These are phyloP conservation scores for Novakomyces olei DNA, from an alignment of 805 yeast species.

Conservation along the genomic window DNA sequence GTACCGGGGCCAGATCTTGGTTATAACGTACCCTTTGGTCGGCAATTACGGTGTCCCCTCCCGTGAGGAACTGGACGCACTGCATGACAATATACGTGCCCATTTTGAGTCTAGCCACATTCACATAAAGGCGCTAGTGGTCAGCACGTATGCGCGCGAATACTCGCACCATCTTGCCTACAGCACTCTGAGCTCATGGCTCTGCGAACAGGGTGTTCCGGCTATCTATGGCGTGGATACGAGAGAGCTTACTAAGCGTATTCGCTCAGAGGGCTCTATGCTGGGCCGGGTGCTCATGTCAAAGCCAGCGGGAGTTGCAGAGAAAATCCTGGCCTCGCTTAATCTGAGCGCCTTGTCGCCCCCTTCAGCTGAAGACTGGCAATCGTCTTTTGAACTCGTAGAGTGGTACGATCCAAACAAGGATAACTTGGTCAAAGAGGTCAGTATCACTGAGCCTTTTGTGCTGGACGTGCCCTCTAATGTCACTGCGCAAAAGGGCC, in stretches of 20 bases:
- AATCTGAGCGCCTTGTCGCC: conserved; percentile 16
- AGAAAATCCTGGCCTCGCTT: conserved; percentile 10
- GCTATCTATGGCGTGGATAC: conserved; percentile 97
- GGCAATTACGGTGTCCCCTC: conserved; percentile 99
- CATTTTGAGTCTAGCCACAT: conserved; percentile 82
- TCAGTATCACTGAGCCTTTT: conserved; percentile 60
- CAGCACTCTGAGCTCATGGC: conserved; percentile 85
- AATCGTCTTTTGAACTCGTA: conserved; percentile 40
- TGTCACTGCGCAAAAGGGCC: conserved; percentile 27
- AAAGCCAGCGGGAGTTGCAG: conserved; percentile 10
- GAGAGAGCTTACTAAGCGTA: conserved; percentile 76
- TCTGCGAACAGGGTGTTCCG: conserved; percentile 74
- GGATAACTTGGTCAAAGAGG: conserved; percentile 77
- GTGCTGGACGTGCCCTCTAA: conserved; percentile 51
- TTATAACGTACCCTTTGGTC: conserved; percentile 88
- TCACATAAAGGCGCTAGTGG: conserved; percentile 91
- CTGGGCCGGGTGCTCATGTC: conserved; percentile 69
- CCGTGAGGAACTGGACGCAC: conserved; percentile 49
- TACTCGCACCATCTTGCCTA: conserved; percentile 84
- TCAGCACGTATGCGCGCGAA: conserved; percentile 90
- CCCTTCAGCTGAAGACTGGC: conserved; percentile 36
- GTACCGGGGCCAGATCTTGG: conserved; percentile 87
- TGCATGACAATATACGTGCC: conserved; percentile 56
- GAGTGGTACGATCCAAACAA: conserved; percentile 88
- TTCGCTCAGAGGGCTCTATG: conserved; percentile 82